Percentiles rank a stretch among this genome's conserved stretches.
phyloP scores from a whole-genome alignment of 2,329 filamentous ascomycete species.

The Aspergillus sergii region DNA sequence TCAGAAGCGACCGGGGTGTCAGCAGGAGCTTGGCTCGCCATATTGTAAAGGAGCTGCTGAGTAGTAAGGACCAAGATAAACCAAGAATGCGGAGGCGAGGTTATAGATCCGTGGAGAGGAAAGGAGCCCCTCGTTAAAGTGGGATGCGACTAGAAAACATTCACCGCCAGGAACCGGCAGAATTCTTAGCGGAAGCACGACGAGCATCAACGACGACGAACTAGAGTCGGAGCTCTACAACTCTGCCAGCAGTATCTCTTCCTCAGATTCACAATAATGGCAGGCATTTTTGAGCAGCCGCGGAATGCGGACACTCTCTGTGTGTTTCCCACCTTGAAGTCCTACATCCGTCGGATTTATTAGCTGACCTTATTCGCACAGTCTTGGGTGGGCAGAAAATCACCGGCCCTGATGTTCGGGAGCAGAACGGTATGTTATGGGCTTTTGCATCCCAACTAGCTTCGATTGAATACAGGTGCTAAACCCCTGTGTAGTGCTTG shows the following conservation, averaged over 20 bases:
- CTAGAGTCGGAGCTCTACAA: conserved; percentile 31
- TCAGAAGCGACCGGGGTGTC: conserved; percentile 28
- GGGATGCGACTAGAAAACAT: conserved; percentile 38
- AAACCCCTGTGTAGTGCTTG: conserved; percentile 66
- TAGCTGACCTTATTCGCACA: conserved; percentile 45
- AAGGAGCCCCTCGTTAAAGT: conserved; percentile 36
- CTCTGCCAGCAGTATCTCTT: conserved; percentile 25
- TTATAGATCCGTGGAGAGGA: conserved; percentile 2
- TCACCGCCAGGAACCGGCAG: conserved; percentile 46
- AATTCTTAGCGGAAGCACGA: conserved; percentile 41
- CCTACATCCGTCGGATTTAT: conserved; percentile 7
- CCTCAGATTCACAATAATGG: conserved; percentile 61
- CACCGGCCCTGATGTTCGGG: conserved; percentile 91
- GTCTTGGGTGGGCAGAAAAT: conserved; percentile 97
- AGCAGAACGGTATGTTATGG: conserved; percentile 77
- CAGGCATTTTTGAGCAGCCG: conserved; percentile 93
- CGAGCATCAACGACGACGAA: conserved; percentile 12
- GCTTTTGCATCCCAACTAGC: conserved; percentile 5
- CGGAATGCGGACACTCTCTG: conserved; percentile 89
- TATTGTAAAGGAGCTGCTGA: conserved; percentile 22
- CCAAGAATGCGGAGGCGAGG: conserved; percentile 16
- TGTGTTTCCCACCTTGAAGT: conserved; percentile 43
- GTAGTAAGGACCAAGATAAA: conserved; percentile 23
- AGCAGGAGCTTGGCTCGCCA: conserved; percentile 36
- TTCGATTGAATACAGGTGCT: conserved; percentile 13